Evolutionary conservation across 1,139 yeast genomes (phyloP), one percentile per base, ranked within the genome.

Genomic region (Scheffersomyces segobiensis): DNA sequence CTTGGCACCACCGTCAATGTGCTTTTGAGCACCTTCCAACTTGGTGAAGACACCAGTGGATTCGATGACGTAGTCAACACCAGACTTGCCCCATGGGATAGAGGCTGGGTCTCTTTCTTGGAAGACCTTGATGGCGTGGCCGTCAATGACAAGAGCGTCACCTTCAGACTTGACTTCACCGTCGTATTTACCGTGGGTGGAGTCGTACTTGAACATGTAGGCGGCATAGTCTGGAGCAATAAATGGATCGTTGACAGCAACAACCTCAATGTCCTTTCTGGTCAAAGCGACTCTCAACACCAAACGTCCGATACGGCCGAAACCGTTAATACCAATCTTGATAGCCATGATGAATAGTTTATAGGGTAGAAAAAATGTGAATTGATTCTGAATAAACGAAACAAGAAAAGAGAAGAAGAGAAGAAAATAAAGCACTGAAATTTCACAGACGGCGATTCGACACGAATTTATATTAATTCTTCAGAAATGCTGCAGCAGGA

Each of bases 31-130:
- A 82, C 91, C 89, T 66, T 84, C 95, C 66, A 77, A 70, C 67
- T 83, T 85, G 83, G 93, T 89, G 89, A 89, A 89, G 71, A 89
- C 93, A 84, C 96, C 96, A 69, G 96, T 90, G 77, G 96, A 89
- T 82, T 89, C 96, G 68, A 89, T 87, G 70, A 90, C 92, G 82
- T 78, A 87, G 74, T 88, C 92, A 67, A 89, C 93, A 73, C 89
- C 90, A 63, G 76, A 73, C 76, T 83, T 81, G 70, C 92, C 93
- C 96, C 96, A 89, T 76, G 95, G 95, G 73, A 90, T 89, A 70
- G 80, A 67, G 63, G 88, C 81, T 70, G 96, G 96, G 84, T 89
- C 93, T 74, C 85, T 81, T 82, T 88, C 93, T 73, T 87, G 88
- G 84, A 81, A 87, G 71, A 88, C 88, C 73, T 78, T 78, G 79